Conservation (phyloP, 139 green algal species). For the Axilococcus clingmanii region DNA sequence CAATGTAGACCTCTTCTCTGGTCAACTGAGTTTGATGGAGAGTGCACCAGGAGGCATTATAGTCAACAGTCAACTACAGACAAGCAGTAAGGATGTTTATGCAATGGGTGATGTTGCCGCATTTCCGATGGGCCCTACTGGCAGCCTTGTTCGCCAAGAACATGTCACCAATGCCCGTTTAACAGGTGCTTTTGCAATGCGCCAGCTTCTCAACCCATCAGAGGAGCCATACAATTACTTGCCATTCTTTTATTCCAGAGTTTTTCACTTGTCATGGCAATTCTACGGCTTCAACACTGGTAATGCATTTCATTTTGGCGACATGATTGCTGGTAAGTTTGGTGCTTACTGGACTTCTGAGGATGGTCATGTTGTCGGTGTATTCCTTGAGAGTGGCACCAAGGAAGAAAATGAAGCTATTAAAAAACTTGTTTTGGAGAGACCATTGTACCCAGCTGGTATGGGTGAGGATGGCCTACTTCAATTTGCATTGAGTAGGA, state of each 20-base stretch:
- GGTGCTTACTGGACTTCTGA: constrained; percentile 75
- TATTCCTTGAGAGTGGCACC: constrained; percentile 68
- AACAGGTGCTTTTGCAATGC: constrained; percentile 18
- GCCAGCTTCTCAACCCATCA: constrained; percentile 10
- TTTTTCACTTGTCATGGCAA: constrained; percentile 82
- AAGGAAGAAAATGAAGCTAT: constrained; percentile 64
- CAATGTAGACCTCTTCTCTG: constrained; percentile 57
- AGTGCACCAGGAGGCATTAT: constrained; percentile 63
- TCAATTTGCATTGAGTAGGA: no score
- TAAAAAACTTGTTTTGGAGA: constrained; percentile 37
- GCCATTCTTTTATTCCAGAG: constrained; percentile 87
- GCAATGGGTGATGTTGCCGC: constrained; percentile 84
- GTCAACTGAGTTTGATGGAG: constrained; percentile 41
- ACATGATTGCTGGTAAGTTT: constrained; percentile 57
- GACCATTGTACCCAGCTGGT: constrained; percentile 24
- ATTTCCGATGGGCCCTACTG: constrained; percentile 62
- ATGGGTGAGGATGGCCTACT: constrained; percentile 17
- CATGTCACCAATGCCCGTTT: constrained; percentile 60
- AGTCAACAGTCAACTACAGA: constrained; percentile 63
- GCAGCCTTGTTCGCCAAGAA: constrained; percentile 58
- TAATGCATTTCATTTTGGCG: constrained; percentile 44
- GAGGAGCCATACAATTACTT: constrained; percentile 75
- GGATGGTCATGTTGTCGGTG: constrained; percentile 67
- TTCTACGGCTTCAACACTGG: constrained; percentile 55
- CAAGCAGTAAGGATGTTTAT: constrained; percentile 64